A percentile compares a stretch with the other conserved stretches of the same genome.
Evolutionary conservation across 805 yeast species (phyloP).

Genomic region (Candida silvatica): DNA sequence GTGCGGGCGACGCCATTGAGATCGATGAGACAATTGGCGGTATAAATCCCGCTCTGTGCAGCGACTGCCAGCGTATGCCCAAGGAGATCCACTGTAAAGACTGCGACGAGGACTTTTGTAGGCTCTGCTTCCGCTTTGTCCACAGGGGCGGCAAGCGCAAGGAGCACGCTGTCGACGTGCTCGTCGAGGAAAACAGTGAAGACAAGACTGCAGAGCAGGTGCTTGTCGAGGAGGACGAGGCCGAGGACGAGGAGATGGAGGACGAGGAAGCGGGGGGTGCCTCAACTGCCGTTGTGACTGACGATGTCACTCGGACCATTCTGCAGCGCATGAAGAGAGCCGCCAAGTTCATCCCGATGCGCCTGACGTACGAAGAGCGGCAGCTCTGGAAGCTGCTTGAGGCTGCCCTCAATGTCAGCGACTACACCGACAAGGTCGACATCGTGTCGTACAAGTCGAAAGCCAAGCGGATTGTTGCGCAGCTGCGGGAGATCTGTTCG

Average conservation of each 20-base stretch:
- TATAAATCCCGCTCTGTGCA: constrained; percentile 42
- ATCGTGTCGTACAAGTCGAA: constrained; percentile 59
- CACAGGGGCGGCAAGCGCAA: constrained; percentile 64
- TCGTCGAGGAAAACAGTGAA: constrained; percentile 12
- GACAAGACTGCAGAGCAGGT: constrained; percentile 6
- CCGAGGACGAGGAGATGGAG: constrained; percentile 10
- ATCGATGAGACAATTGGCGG: constrained; percentile 24
- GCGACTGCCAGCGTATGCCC: constrained; percentile 71
- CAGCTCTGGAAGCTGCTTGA: constrained; percentile 58
- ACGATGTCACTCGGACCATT: neutral
- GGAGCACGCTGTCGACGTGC: constrained; percentile 27
- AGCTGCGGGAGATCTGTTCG: constrained; percentile 68
- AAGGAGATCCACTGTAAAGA: constrained; percentile 49
- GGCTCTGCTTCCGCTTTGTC: constrained; percentile 58
- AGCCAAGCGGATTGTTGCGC: constrained; percentile 62
- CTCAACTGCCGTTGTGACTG: no score
- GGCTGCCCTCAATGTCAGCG: constrained; percentile 72
- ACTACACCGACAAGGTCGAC: constrained; percentile 74
- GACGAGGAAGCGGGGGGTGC: constrained; percentile 7
- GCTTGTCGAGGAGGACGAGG: constrained; percentile 9
- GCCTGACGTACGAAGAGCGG: constrained; percentile 61
- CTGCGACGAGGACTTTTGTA: constrained; percentile 63
- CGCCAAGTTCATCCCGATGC: constrained; percentile 55
- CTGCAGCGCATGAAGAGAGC: constrained; percentile 27
- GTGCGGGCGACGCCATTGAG: constrained; percentile 13